phyloP scores from a whole-genome alignment of 768 basidiomycete species.

The Russula earlei region DNA sequence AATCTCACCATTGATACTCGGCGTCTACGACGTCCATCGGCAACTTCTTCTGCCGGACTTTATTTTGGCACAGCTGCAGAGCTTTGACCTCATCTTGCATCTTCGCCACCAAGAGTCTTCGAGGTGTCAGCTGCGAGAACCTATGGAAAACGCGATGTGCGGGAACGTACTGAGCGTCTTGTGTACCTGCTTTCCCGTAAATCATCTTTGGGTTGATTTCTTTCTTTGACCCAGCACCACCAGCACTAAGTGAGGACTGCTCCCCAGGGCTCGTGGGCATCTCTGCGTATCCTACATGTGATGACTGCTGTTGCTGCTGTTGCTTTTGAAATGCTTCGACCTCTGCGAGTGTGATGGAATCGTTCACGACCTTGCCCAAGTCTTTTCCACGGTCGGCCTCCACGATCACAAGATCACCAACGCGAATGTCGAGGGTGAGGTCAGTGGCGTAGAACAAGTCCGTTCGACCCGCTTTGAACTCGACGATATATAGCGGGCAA shows the following conservation, averaged over 20 bases:
- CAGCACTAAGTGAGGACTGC: conserved; percentile 11
- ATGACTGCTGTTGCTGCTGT: conserved; percentile 38
- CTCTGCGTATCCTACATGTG: conserved; percentile 37
- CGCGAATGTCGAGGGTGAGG: conserved; percentile 50
- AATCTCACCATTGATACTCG: conserved; percentile 88
- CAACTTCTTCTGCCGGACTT: conserved; percentile 87
- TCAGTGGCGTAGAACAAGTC: conserved; percentile 90
- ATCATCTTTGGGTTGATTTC: conserved; percentile 97
- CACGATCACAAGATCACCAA: conserved; percentile 91
- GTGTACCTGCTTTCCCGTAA: conserved; percentile 73
- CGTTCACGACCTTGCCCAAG: conserved; percentile 85
- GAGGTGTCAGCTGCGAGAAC: conserved; percentile 4
- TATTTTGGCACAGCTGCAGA: conserved; percentile 80
- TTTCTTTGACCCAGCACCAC: conserved; percentile 50
- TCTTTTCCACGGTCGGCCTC: conserved; percentile 95
- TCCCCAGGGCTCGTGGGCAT: conserved; percentile 43
- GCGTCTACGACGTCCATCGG: conserved; percentile 99
- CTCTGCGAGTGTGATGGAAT: conserved; percentile 80
- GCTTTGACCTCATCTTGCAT: conserved; percentile 88
- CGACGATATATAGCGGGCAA: conserved; percentile 91
- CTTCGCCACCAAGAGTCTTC: conserved; percentile 69
- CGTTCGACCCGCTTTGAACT: conserved; percentile 95
- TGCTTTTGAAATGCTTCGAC: conserved; percentile 85
- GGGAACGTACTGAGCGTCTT: conserved; percentile 70
- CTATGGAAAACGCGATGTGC: background rate